phyloP scores from a whole-genome alignment of 2,329 filamentous ascomycete genomes.

The Pezicula carpinea region DNA sequence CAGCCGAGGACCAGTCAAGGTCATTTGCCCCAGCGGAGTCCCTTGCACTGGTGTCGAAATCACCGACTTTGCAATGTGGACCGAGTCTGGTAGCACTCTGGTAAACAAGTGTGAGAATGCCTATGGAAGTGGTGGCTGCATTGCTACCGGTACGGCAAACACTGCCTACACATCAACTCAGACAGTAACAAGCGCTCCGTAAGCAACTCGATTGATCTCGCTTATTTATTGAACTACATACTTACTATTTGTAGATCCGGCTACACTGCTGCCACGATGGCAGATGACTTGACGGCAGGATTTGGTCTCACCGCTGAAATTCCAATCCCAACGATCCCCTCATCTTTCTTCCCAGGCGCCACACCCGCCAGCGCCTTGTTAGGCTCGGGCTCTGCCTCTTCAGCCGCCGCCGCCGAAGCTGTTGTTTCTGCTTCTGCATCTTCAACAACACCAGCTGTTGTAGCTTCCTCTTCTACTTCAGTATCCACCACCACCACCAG shows the following conservation, averaged over 20 bases:
- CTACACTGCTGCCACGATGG: conserved; percentile 8
- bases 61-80: conserved; percentile 48
- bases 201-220: neutral
- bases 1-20: conserved; percentile 46
- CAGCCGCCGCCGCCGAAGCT: too few relatives aligned
- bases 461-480: too few relatives aligned
- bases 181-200: neutral
- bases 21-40: conserved; percentile 43
- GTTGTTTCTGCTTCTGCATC: too few relatives aligned
- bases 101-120: conserved; percentile 43
- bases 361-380: conserved; percentile 1
- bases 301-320: conserved; percentile 8
- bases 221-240: too few relatives aligned
- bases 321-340: conserved; percentile 15
- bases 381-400: too few relatives aligned
- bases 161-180: neutral
- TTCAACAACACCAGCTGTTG: too few relatives aligned
- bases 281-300: conserved; percentile 6
- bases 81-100: conserved; percentile 36
- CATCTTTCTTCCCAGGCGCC: conserved; percentile 12
- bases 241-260: too few relatives aligned
- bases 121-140: conserved; percentile 42
- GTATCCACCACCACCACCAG: too few relatives aligned
- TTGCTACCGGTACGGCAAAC: conserved; percentile 23
- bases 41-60: conserved; percentile 51